Evolutionary conservation across 2,329 filamentous ascomycete genomes (phyloP).

Genomic region (Trichoderma koningiopsis): DNA sequence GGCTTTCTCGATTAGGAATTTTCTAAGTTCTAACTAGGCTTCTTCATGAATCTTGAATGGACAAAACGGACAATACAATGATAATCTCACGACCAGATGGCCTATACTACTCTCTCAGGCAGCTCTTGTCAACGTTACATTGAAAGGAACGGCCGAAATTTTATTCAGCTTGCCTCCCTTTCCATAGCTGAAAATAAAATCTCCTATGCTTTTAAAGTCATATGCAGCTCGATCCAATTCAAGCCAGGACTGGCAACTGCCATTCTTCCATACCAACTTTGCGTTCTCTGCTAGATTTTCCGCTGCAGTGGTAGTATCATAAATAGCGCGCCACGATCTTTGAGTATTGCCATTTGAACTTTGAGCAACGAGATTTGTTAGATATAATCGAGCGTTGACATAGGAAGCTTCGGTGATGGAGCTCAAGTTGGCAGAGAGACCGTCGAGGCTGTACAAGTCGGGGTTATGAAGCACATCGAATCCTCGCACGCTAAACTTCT

Average conservation of each 20-base stretch:
- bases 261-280: slow-evolving; percentile 35
- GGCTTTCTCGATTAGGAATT: neutral
- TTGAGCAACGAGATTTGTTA: neutral
- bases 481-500: neutral
- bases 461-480: slow-evolving; percentile 8
- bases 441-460: neutral
- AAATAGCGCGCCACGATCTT: slow-evolving; percentile 39
- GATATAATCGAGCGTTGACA: neutral
- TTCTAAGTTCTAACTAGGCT: neutral
- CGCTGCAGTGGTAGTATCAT: slow-evolving; percentile 32
- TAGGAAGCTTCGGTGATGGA: neutral
- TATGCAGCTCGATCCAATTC: slow-evolving; percentile 39
- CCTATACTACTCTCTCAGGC: neutral
- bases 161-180: neutral
- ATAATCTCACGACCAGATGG: neutral
- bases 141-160: neutral
- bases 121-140: neutral
- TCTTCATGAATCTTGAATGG: neutral
- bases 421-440: neutral
- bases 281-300: slow-evolving; percentile 30
- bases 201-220: slow-evolving; percentile 36
- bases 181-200: slow-evolving; percentile 29
- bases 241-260: slow-evolving; percentile 38
- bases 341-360: slow-evolving; percentile 4
- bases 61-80: neutral